phyloP scores from a whole-genome alignment of 2,329 filamentous ascomycete species.

The Pseudogymnoascus pannorum region DNA sequence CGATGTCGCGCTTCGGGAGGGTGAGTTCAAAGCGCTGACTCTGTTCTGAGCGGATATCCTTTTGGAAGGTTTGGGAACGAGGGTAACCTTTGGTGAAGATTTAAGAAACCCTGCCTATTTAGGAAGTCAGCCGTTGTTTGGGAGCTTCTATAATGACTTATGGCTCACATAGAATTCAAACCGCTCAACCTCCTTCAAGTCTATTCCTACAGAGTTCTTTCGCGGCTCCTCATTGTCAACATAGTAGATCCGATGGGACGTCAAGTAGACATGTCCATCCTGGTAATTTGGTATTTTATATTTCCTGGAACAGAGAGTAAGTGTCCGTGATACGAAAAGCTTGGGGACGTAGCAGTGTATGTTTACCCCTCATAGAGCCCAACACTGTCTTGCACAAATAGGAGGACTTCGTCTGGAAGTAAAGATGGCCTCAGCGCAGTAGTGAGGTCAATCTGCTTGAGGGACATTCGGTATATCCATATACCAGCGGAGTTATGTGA shows the following conservation, averaged over 20 bases:
- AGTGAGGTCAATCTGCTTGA: slow-evolving; percentile 91
- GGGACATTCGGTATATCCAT: slow-evolving; percentile 77
- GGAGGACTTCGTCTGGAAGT: slow-evolving; percentile 83
- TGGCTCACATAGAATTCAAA: slow-evolving; percentile 76
- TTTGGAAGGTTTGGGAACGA: slow-evolving; percentile 75
- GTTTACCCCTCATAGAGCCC: slow-evolving; percentile 93
- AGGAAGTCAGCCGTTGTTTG: background rate
- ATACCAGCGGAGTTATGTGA: slow-evolving; percentile 11
- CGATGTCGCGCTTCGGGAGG: slow-evolving; percentile 39
- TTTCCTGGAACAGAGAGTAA: slow-evolving; percentile 52
- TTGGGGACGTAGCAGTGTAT: background rate
- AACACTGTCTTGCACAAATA: slow-evolving; percentile 96
- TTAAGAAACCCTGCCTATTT: slow-evolving; percentile 79
- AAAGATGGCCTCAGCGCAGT: slow-evolving; percentile 90
- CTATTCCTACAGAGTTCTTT: slow-evolving; percentile 74
- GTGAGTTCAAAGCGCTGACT: slow-evolving; percentile 38
- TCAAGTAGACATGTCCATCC: slow-evolving; percentile 93
- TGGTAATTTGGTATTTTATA: slow-evolving; percentile 92
- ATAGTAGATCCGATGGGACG: slow-evolving; percentile 91
- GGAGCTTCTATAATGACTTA: slow-evolving; percentile 11
- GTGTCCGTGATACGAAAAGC: background rate
- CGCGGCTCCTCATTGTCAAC: slow-evolving; percentile 83
- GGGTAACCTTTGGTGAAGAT: slow-evolving; percentile 86
- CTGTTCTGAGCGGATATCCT: slow-evolving; percentile 51
- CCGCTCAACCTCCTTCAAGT: slow-evolving; percentile 84